Conservation (phyloP, 306 rosid genomes). For the Castanea mollissima region DNA sequence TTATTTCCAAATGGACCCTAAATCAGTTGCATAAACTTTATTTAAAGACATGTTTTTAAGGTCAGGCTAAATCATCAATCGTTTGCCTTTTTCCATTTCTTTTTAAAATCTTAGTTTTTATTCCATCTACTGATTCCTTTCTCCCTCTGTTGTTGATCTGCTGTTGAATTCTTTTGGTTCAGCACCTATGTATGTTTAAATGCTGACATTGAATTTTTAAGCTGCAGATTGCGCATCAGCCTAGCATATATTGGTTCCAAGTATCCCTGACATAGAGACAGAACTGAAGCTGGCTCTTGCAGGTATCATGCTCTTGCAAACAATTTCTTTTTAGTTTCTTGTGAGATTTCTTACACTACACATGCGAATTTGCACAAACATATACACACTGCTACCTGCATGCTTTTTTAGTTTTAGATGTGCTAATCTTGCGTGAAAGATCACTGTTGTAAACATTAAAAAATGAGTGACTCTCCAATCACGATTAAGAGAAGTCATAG, state of each 20-base stretch:
- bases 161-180: neutral
- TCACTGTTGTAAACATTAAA: neutral
- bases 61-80: too few relatives aligned
- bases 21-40: too few relatives aligned
- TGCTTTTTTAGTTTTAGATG: neutral
- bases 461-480: neutral
- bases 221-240: constrained; percentile 81
- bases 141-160: neutral
- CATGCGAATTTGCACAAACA: too few relatives aligned
- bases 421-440: neutral
- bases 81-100: neutral
- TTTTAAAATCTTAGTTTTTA: too few relatives aligned
- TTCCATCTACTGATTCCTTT: neutral
- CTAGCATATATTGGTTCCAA: constrained; percentile 79
- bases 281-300: constrained; percentile 92
- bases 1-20: too few relatives aligned
- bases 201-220: constrained; percentile 10
- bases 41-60: too few relatives aligned
- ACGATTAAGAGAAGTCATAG: neutral
- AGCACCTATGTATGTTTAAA: neutral
- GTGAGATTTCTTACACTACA: too few relatives aligned
- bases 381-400: too few relatives aligned
- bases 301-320: constrained; percentile 37
- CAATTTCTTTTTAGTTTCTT: neutral
- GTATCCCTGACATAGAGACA: constrained; percentile 78